Evolutionary conservation across 805 yeast species (phyloP).

Genomic region (Saccharomyces kudriavzevii): DNA sequence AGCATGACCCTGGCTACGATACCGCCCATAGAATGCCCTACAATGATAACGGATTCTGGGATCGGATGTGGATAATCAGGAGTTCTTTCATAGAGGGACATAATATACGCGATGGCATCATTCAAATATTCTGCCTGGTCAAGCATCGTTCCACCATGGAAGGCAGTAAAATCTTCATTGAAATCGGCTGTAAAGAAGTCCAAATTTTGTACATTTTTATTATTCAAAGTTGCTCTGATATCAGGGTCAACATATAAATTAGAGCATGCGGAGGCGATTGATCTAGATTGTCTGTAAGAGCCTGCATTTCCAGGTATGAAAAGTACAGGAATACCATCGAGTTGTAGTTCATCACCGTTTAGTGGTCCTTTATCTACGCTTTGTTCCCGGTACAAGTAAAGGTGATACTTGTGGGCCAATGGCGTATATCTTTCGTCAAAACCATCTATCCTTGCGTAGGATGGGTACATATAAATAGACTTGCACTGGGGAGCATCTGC

Average conservation of each 20-base stretch:
- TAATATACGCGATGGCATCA: constrained; percentile 73
- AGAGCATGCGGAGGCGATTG: constrained; percentile 81
- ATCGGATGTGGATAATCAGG: constrained; percentile 12
- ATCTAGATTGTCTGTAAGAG: constrained; percentile 77
- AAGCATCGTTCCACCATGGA: constrained; percentile 85
- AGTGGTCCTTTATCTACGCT: constrained; percentile 52
- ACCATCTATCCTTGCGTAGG: constrained; percentile 65
- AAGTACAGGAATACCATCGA: constrained; percentile 76
- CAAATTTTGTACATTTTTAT: constrained; percentile 36
- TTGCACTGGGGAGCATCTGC: constrained; percentile 52
- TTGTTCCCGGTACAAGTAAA: constrained; percentile 81
- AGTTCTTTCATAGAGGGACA: constrained; percentile 48
- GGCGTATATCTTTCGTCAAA: constrained; percentile 72
- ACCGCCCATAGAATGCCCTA: constrained; percentile 98
- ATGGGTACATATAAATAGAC: constrained; percentile 72
- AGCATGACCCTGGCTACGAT: constrained; percentile 82
- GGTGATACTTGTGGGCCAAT: constrained; percentile 54
- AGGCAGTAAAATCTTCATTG: constrained; percentile 92
- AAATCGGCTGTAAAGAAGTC: constrained; percentile 92
- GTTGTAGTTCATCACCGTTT: constrained; percentile 29
- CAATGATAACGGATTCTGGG: constrained; percentile 65
- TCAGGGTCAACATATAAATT: constrained; percentile 37
- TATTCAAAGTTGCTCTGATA: constrained; percentile 16
- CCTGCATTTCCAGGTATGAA: constrained; percentile 99
- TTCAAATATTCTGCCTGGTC: constrained; percentile 92